Base-by-base conservation (phyloP, 768 basidiomycete genomes). In the Pleurotus giganteus region DNA sequence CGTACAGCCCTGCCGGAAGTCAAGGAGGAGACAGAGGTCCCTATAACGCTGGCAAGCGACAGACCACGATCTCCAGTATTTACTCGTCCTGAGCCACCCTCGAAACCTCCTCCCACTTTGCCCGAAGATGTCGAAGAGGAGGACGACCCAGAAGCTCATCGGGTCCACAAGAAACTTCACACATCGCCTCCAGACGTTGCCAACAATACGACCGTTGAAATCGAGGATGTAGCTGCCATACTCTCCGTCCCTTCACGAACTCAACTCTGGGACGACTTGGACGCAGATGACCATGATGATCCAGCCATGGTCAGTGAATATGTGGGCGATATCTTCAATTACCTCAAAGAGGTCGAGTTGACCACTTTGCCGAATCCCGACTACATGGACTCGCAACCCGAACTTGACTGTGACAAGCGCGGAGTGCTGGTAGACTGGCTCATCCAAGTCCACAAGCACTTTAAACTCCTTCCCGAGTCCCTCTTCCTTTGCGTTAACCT, bases 291-390 rank as follows among this genome's bases (percentile, higher is more conserved):
- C 66, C 83, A 76, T 51, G 90, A 91, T 56, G 93, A 97, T 64
- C 94, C 94, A 24, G 71, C 83, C 57, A 95, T 94, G 91, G 94
- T 93, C 54, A 88, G 86, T 71, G 90, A 95, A 70, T 97, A 97
- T 65, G 91, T 95, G 45, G 74, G 70, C 12, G 94, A 95, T 55
- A 91, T 95, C 50, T 93, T 94, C 68, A 74, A 85, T 52, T 96
- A 96, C 74, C 82, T 94, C 68, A 86, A 87, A 66, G 73, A 82
- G 57, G 76, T 86, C 56, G 94, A 98, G 94, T 69, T 83, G 58
- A 70, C 71, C 8, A 91, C 86, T 0, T 82, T 94, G 70, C 91
- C 95, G 2, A 85, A 88, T 57, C 81, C 89, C 0, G 78, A 86
- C 57, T 97, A 96, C 69, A 95, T 97, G 89, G 74, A 82, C 11